Evolutionary conservation across 306 rosid genomes (phyloP).

Genomic region (Mucuna pruriens): DNA sequence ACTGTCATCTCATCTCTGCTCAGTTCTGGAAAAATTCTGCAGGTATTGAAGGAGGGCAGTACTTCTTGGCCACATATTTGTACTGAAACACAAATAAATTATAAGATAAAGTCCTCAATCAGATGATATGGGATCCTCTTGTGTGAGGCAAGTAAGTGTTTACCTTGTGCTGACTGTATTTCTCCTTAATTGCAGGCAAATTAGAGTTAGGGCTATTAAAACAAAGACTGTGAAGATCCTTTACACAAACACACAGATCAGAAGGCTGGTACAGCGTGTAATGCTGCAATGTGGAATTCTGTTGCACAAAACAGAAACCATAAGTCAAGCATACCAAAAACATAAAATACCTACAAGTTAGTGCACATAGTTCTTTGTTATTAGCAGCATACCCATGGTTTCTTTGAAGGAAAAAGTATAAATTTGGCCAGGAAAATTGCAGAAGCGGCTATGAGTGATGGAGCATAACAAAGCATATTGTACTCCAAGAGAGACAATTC

Average conservation of each 20-base stretch:
- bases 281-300: conserved; percentile 67
- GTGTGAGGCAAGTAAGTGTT: neutral
- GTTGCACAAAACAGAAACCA: conserved; percentile 27
- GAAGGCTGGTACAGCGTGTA: conserved; percentile 63
- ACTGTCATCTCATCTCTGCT: conserved; percentile 28
- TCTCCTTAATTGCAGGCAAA: conserved; percentile 71
- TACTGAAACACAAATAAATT: conserved; percentile 58
- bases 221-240: conserved; percentile 63
- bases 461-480: conserved; percentile 77
- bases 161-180: conserved; percentile 81
- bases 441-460: conserved; percentile 81
- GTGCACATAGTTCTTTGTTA: neutral
- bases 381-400: conserved; percentile 70
- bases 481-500: conserved; percentile 88
- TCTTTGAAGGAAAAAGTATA: no score
- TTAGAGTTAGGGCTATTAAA: conserved; percentile 44
- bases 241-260: conserved; percentile 75
- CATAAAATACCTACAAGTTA: neutral
- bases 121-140: neutral
- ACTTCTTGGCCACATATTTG: conserved; percentile 82
- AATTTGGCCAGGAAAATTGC: conserved; percentile 85
- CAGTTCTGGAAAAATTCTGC: conserved; percentile 60
- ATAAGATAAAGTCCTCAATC: neutral
- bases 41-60: conserved; percentile 70
- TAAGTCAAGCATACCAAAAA: conserved; percentile 1